These are phyloP conservation scores for Trifolium fragiferum DNA, from an alignment of 306 rosid genomes.

Conservation along the genomic window DNA sequence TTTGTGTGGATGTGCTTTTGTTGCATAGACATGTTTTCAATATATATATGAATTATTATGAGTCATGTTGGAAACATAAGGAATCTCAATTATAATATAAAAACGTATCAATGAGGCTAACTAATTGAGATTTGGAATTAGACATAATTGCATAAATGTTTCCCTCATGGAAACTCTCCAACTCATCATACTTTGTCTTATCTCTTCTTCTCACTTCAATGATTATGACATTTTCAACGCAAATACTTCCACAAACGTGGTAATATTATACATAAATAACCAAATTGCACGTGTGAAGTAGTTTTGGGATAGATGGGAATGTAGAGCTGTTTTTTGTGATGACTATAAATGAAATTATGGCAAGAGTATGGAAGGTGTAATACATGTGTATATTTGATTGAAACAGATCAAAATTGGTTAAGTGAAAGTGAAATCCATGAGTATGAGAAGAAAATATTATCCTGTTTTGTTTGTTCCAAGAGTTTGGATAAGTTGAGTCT, in stretches of 20 bases:
- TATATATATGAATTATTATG: not conserved
- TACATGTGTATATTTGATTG: no score
- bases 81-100: not conserved
- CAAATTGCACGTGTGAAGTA: not conserved
- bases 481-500: no score
- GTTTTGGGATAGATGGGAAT: no score
- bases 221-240: slow-evolving; percentile 30
- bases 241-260: not conserved
- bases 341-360: no score
- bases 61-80: not conserved
- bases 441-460: no score
- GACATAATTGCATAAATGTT: slow-evolving; percentile 12
- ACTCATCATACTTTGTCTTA: slow-evolving; percentile 37
- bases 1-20: not conserved
- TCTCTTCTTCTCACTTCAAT: not conserved
- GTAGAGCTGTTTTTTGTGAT: no score
- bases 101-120: slow-evolving; percentile 20
- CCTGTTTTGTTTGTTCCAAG: no score
- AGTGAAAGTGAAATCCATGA: no score
- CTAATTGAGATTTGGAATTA: slow-evolving; percentile 37
- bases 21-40: not conserved
- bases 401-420: no score
- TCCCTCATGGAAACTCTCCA: slow-evolving; percentile 22
- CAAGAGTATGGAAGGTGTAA: no score
- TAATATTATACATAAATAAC: not conserved